Base-by-base conservation (phyloP, 2,329 filamentous ascomycete genomes). In the Talaromyces marneffei region DNA sequence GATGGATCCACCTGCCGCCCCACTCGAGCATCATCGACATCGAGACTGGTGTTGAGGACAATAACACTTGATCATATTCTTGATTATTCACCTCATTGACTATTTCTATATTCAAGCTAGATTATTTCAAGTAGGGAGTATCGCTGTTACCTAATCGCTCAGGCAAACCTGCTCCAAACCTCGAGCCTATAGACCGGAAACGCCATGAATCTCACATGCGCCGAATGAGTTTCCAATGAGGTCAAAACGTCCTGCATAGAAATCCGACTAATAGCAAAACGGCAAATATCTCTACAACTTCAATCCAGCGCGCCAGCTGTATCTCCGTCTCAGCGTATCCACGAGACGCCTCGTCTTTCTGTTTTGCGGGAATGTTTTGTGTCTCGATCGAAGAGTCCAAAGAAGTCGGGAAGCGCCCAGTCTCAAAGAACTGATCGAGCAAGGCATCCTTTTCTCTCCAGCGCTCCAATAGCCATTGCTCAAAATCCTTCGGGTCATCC, bases 401-500 rank as follows among this genome's bases (percentile, higher is more conserved):
- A 65, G 88, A 87, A 3, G 86, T 81, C 0, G 94, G 94, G 69
- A 97, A 96, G 20, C 87, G 84, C 2, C 89, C 91, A 2, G 87
- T 92, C 16, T 83, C 81, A 60, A 88, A 79, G 72, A 91, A 97
- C 66, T 91, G 84, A 67, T 97, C 92, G 70, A 99, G 85, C 50
- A 97, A 81, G 31, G 86, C 85, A 69, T 99, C 93, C 74, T 99
- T 99, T 72, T 96, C 92, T 56, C 87, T 85, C 94, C 94, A 99
- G 48, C 92, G 84, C 61, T 90, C 87, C 33, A 87, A 83, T 29
- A 97, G 80, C 94, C 94, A 99, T 2, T 81, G 69, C 61, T 95
- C 91, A 69, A 99, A 99, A 6, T 83, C 80, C 42, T 88, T 83
- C 16, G 83, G 82, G 66, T 88, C 85, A 33, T 91, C 83, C 9